Evolutionary conservation across 2,329 filamentous ascomycete species (phyloP).

Genomic region (Coniella vitis): DNA sequence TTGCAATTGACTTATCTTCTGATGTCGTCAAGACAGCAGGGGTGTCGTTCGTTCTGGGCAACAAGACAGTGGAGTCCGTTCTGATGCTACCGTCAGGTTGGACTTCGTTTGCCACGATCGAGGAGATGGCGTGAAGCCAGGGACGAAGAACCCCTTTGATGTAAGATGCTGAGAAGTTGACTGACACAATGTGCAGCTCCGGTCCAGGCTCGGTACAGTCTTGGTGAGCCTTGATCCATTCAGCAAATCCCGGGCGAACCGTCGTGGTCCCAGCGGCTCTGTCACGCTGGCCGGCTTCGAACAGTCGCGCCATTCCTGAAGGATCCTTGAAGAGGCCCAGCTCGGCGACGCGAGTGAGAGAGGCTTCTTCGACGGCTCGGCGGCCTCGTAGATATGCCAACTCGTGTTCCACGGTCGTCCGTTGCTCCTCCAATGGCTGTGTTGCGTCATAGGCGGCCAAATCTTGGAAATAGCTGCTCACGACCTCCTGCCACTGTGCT

Average conservation of each 20-base stretch:
- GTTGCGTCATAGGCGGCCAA: slow-evolving; percentile 31
- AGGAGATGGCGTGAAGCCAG: slow-evolving; percentile 19
- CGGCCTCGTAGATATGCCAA: slow-evolving; percentile 36
- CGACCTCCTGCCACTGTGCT: slow-evolving; percentile 37
- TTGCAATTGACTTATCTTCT: slow-evolving; percentile 37
- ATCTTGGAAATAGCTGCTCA: slow-evolving; percentile 39
- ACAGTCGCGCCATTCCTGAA: slow-evolving; percentile 23
- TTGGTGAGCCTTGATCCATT: slow-evolving; percentile 19
- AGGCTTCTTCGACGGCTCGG: slow-evolving; percentile 38
- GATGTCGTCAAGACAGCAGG: slow-evolving; percentile 17
- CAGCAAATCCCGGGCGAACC: slow-evolving; percentile 34
- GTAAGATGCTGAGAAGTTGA: slow-evolving; percentile 30
- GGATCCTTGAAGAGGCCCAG: slow-evolving; percentile 40
- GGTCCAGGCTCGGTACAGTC: background rate
- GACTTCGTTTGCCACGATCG: slow-evolving; percentile 39
- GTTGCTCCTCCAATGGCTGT: slow-evolving; percentile 24
- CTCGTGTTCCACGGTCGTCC: slow-evolving; percentile 33
- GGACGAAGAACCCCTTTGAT: slow-evolving; percentile 25
- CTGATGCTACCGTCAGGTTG: slow-evolving; percentile 10
- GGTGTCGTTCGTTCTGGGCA: slow-evolving; percentile 13
- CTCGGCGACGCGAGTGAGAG: slow-evolving; percentile 36
- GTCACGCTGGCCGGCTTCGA: slow-evolving; percentile 31
- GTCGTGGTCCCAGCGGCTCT: slow-evolving; percentile 27
- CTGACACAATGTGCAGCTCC: slow-evolving; percentile 37
- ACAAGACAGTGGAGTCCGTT: background rate